Conservation (phyloP, 208 protist species). For the Tritrichomonas musculus region DNA sequence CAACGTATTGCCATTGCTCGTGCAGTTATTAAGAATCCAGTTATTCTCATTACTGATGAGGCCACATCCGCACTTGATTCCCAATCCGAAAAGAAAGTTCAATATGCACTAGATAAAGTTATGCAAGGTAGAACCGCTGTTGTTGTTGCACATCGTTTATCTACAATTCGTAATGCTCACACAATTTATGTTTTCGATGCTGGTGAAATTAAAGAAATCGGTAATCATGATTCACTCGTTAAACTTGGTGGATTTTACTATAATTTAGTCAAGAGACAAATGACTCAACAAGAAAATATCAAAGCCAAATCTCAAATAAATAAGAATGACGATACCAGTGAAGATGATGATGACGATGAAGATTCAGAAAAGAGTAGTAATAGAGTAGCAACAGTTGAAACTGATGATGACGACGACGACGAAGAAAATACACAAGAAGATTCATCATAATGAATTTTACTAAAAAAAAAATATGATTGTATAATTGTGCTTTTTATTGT, state of each 20-base stretch:
- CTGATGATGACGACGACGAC: no score
- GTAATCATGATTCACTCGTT: neutral
- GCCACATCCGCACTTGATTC: slow-evolving; percentile 22
- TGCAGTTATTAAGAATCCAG: neutral
- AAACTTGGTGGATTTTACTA: neutral
- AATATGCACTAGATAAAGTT: neutral
- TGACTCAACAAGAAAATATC: neutral
- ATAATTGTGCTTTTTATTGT: no score
- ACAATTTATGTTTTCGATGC: neutral
- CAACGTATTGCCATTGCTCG: neutral
- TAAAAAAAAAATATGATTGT: no score
- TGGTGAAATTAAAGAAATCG: neutral
- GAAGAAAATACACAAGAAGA: no score
- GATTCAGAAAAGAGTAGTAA: no score
- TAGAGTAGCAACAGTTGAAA: no score
- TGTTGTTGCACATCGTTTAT: neutral
- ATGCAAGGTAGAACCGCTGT: neutral
- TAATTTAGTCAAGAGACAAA: neutral
- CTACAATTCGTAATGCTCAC: neutral
- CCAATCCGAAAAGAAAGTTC: slow-evolving; percentile 8
- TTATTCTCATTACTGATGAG: slow-evolving; percentile 16
- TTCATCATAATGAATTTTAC: no score
- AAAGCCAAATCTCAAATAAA: no score
- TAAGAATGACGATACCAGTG: no score
- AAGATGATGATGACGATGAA: no score